These are phyloP conservation scores for Naganishia vishniacii DNA, from an alignment of 768 basidiomycete species.

Conservation along the genomic window DNA sequence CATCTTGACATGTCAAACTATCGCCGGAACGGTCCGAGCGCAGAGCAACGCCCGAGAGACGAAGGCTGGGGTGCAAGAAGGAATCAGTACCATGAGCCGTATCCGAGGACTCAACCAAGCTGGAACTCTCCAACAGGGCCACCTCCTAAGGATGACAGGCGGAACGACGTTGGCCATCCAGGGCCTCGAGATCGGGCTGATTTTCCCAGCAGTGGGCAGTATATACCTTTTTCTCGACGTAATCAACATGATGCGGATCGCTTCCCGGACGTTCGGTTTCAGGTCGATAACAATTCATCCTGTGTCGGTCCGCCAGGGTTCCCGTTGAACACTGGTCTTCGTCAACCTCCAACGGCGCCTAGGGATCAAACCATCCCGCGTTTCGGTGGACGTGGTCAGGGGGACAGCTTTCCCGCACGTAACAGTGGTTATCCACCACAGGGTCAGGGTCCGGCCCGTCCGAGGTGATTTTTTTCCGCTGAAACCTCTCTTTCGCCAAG, in stretches of 20 bases:
- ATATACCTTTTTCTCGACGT: not conserved
- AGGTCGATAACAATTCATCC: not conserved
- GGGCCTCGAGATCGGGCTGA: not conserved
- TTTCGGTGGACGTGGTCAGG: not conserved
- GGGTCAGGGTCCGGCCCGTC: not conserved
- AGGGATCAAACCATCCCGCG: not conserved
- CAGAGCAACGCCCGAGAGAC: not conserved
- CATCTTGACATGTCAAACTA: conserved; percentile 2
- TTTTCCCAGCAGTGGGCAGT: not conserved
- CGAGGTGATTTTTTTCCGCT: not conserved
- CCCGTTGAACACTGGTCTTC: not conserved
- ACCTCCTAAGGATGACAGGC: not conserved
- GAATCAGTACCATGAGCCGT: not conserved
- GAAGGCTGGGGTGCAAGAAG: not conserved
- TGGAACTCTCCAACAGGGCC: not conserved
- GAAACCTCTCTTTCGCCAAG: not conserved
- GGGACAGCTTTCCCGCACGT: not conserved
- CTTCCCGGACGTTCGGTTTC: not conserved
- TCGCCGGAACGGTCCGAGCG: not conserved
- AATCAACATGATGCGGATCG: not conserved
- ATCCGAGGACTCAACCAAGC: not conserved
- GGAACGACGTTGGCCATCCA: not conserved
- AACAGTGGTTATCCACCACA: not conserved
- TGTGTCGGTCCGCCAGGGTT: not conserved
- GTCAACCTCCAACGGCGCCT: not conserved